Conservation (phyloP, 2,329 filamentous ascomycete species). For the Fusarium graminum region DNA sequence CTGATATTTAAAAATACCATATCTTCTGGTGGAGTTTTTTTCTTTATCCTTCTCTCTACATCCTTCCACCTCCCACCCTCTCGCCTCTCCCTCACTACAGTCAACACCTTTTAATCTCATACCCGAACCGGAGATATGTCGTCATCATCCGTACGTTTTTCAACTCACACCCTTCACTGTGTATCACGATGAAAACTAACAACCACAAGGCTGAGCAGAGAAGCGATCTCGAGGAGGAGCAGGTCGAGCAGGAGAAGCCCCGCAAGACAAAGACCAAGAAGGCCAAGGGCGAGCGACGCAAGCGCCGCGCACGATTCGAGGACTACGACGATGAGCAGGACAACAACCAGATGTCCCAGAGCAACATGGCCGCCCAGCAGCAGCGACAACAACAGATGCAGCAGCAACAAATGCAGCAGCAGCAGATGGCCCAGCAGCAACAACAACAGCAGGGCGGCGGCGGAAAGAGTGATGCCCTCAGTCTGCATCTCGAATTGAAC, state of each 20-base stretch:
- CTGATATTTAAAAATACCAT: conserved; percentile 22
- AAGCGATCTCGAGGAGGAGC: conserved; percentile 38
- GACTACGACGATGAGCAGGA: conserved; percentile 35
- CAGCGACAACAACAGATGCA: conserved; percentile 37
- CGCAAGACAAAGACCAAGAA: conserved; percentile 43
- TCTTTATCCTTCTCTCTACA: conserved; percentile 35
- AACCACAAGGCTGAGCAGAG: conserved; percentile 23
- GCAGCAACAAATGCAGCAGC: conserved; percentile 31
- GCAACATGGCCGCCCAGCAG: conserved; percentile 34
- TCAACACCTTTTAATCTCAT: conserved; percentile 6
- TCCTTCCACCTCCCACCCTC: conserved; percentile 4
- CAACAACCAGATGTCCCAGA: conserved; percentile 34
- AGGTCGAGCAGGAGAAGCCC: conserved; percentile 37
- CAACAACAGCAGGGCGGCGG: conserved; percentile 35
- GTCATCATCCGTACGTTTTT: conserved; percentile 32
- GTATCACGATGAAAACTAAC: conserved; percentile 6
- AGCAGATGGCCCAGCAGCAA: conserved; percentile 27
- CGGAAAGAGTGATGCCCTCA: conserved; percentile 59
- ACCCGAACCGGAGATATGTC: conserved; percentile 26
- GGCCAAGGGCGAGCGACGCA: conserved; percentile 39
- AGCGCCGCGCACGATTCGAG: conserved; percentile 35
- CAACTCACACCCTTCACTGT: not conserved
- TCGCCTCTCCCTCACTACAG: not conserved
- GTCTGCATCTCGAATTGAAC: conserved; percentile 81
- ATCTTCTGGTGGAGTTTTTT: conserved; percentile 23